Percentiles rank a stretch among this genome's conserved stretches.
Evolutionary conservation across 2,329 filamentous ascomycete species (phyloP).

Genomic region (Aureobasidium uvarum): DNA sequence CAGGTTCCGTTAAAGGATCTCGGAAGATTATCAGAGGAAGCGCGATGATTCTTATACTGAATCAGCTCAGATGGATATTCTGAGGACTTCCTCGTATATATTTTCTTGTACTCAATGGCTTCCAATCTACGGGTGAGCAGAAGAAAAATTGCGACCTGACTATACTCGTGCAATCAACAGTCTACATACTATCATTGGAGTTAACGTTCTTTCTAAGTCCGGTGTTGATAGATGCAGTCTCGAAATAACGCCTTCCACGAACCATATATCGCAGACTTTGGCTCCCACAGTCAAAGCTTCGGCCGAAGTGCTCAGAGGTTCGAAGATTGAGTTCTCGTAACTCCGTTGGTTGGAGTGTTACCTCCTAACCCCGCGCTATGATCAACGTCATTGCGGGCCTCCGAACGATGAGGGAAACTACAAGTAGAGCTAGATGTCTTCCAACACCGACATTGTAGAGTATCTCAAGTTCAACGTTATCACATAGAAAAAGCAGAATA

Average conservation of each 20-base stretch:
- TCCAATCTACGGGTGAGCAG: neutral
- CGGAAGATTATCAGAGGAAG: neutral
- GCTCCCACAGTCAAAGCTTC: neutral
- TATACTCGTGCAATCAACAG: neutral
- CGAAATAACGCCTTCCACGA: neutral
- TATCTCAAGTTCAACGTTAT: neutral
- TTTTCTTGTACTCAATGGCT: neutral
- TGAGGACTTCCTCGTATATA: neutral
- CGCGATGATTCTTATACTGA: neutral
- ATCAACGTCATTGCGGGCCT: neutral
- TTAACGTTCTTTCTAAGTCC: neutral
- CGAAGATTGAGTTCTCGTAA: neutral
- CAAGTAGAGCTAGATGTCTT: neutral
- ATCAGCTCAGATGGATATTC: neutral
- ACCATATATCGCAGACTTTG: neutral
- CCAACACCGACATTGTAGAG: neutral
- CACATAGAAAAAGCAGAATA: neutral
- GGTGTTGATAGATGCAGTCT: neutral
- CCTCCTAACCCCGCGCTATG: neutral
- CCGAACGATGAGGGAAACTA: neutral
- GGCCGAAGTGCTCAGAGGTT: neutral
- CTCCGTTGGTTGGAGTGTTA: neutral
- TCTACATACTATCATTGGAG: neutral
- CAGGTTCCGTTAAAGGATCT: conserved; percentile 15
- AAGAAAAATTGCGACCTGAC: neutral